Evolutionary conservation across 768 basidiomycete species (phyloP).

Genomic region (Antrodiella citrinella): DNA sequence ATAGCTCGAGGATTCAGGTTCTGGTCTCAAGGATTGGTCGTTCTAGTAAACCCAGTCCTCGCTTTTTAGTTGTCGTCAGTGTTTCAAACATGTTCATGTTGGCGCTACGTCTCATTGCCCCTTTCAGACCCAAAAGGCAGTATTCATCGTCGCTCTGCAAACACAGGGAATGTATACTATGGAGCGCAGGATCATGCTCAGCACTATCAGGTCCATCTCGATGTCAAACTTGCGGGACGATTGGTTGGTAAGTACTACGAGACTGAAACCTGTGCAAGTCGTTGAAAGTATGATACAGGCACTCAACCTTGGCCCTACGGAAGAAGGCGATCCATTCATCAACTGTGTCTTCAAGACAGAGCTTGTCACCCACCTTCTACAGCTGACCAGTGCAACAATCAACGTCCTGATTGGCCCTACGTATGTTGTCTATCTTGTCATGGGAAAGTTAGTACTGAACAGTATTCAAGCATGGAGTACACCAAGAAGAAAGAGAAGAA

Average conservation of each 20-base stretch:
- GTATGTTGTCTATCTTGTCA: constrained; percentile 46
- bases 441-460: too few species aligned
- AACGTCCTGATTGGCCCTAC: constrained; percentile 65
- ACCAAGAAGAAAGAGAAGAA: constrained; percentile 97
- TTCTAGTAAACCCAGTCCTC: constrained; percentile 87
- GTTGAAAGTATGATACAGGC: constrained; percentile 34
- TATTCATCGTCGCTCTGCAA: constrained; percentile 63
- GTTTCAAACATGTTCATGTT: background rate
- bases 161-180: constrained; percentile 51
- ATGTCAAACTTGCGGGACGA: constrained; percentile 91
- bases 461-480: constrained; percentile 88
- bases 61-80: constrained; percentile 83
- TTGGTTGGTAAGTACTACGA: constrained; percentile 66
- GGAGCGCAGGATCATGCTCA: constrained; percentile 85
- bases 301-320: constrained; percentile 68
- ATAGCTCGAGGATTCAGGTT: constrained; percentile 75
- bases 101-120: background rate
- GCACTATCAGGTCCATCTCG: constrained; percentile 79
- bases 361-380: constrained; percentile 72
- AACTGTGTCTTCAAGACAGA: constrained; percentile 96
- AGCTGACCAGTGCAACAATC: constrained; percentile 70
- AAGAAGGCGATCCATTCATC: constrained; percentile 93
- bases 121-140: constrained; percentile 72
- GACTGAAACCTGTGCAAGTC: background rate
- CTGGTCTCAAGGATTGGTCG: constrained; percentile 79